Evolutionary conservation across 495 filamentous ascomycete genomes (phyloP), one percentile per base, ranked within the genome.

Genomic region (Mytilinidion resinicola): DNA sequence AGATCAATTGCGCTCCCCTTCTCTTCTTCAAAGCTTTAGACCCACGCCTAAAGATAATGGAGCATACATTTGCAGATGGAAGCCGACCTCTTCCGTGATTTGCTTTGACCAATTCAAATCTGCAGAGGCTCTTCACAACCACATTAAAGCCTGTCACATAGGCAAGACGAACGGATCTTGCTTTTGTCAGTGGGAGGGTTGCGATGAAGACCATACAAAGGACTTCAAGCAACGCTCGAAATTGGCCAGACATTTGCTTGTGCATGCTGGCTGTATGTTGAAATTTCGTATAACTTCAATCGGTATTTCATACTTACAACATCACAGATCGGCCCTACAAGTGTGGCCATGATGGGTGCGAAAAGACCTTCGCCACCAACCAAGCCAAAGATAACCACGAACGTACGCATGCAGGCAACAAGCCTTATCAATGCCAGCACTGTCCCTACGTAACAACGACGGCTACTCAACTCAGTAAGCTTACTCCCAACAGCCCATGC

Each of bases 361-460:
- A 19, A 17, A 67, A 63, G 51, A 67, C 48, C 1, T 67, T 67
- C 47, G 64, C 60, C 4, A 67, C 60, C 4, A 63, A 63, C 35
- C 64, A 67, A 39, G 64, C 60, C 12, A 63, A 63, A 46, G 56
- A 67, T n/a, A 67, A 67, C 39, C 65, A 67, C 51, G 58, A 62
- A 36, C 53, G 65, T 20, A 65, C 62, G 14, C 65, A 67, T 37
- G 60, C 58, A 9, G 65, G 65, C 11, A 50, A 61, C 17, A 55
- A 60, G 21, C 65, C 65, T 7, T 67, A 64, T 49, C 47, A 53
- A n/a, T 67, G 65, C 42, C 37, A 55, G 43, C 37, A 47, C 14
- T 67, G 65, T 48, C 51, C 43, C 6, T 62, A 67, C 42, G 59
- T 41, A 30, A 62, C 58, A 9, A 62, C 65, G 1, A 67, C 65